Conservation (phyloP, 2,329 filamentous ascomycete species). For the Colletotrichum cereale region DNA sequence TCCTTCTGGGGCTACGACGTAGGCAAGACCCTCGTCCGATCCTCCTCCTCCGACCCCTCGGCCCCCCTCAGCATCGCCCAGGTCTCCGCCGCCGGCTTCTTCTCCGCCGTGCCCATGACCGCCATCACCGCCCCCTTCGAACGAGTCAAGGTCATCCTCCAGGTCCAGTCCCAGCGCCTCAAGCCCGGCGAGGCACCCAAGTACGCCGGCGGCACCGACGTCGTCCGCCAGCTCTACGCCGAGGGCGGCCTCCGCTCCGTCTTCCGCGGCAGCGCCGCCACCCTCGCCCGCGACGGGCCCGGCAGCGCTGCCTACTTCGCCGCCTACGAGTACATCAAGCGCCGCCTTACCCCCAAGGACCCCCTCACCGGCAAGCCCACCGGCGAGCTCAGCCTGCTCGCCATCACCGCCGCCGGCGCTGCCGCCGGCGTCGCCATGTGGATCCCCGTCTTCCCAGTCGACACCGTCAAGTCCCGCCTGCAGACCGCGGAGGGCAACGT, state of each 20-base stretch:
- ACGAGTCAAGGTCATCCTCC: conserved; percentile 97
- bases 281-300: conserved; percentile 91
- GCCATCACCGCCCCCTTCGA: conserved; percentile 99
- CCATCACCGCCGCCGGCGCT: conserved; percentile 88
- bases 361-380: conserved; percentile 76
- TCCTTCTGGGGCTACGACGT: conserved; percentile 92
- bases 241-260: conserved; percentile 92
- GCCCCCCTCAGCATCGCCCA: conserved; percentile 84
- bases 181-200: conserved; percentile 92
- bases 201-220: conserved; percentile 88
- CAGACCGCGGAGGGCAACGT: conserved; percentile 92
- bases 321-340: conserved; percentile 96
- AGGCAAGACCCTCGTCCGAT: conserved; percentile 87
- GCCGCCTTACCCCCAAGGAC: conserved; percentile 85
- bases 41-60: conserved; percentile 73
- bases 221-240: conserved; percentile 91
- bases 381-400: conserved; percentile 83
- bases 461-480: conserved; percentile 94
- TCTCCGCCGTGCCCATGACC: conserved; percentile 98
- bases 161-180: conserved; percentile 95
- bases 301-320: conserved; percentile 97
- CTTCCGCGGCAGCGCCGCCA: conserved; percentile 91
- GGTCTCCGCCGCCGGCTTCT: conserved; percentile 93
- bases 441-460: conserved; percentile 98
- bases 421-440: conserved; percentile 98